Evolutionary conservation across 805 yeast genomes (phyloP), one percentile per base, ranked within the genome.

Genomic region (Suhomyces sp.): DNA sequence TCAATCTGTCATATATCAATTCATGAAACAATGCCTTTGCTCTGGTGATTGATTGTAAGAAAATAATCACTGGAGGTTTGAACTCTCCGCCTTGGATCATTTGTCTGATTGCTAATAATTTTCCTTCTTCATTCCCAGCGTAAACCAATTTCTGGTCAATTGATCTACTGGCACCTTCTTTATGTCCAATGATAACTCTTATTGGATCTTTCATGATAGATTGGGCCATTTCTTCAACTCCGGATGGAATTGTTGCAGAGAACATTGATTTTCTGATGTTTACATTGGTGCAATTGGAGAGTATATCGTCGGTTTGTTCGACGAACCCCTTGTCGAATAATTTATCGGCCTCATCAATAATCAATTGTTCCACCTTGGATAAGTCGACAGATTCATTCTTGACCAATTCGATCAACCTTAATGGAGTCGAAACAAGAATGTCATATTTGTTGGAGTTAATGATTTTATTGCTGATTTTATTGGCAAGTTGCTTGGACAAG

Each of bases 11-110:
- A 58, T 91, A 93, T 37, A 93, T 64, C 49, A 93, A 68, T 60
- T 93, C 99, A 54, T 91, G 95, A 60, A 84, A 91, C 33, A 93
- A 69, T 0, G 98, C 97, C 59, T 91, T 93, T 12, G 98, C 97
- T 60, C 99, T 79, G 19, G 84, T 76, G 45, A 93, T 85, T 28
- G 93, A 82, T 63, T 93, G 98, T 44, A 93, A 74, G 58, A 93
- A 93, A 25, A 93, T 88, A 25, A 93, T 76, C 13, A 88, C 85
- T 0, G 98, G 98, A 1, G 98, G 98, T 50, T 79, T 81, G 56
- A 93, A 81, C 47, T 85, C 88, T 12, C 95, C 93, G 35, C 77
- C 72, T 54, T 79, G 82, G 28, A 90, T 75, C 79, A 91, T 73
- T 55, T 90, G 96, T 50, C 98, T 76, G 21, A 93, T 79, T 0